Evolutionary conservation across 2,329 filamentous ascomycete species (phyloP), one percentile per base, ranked within the genome.

Genomic region (Curvularia lunata): DNA sequence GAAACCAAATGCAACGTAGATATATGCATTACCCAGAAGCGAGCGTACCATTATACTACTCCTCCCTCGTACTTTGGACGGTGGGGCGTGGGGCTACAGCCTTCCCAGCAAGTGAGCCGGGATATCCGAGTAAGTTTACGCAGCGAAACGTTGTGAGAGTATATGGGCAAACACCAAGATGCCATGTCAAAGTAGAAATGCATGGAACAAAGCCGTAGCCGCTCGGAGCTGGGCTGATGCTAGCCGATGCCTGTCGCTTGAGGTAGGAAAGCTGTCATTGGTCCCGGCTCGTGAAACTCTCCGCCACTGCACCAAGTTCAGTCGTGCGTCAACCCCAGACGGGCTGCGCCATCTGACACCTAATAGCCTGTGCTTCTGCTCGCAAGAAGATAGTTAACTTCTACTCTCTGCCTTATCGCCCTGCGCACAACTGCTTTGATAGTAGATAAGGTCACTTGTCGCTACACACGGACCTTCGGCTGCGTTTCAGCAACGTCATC

Each of bases 401-500:
- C 34, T 37, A 16, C 32, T 45, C 41, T 25, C 38, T 37, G 45
- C 49, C 46, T 42, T 56, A 21, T 18, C 57, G 49, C 13, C 32
- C 58, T 27, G 43, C 45, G 50, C 55, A 42, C 23, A 21, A 42
- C 42, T 43, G 37, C 43, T 48, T 48, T 52, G 28, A 54, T 40
- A 51, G 25, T 8, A 27, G 54, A 61, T 42, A 49, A 51, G 61
- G 25, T 48, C 56, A 62, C 32, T 60, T 47, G 54, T 56, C 54
- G 54, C 61, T 19, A 54, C 63, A 63, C 64, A 65, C 61, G 54
- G 67, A 58, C 60, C 64, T 38, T 41, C 42, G 43, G 42, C 59
- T 61, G 67, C 71, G 66, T 63, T 64, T 61, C 59, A 56, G 48
- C 54, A 56, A 72, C 72, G 69, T 73, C 71, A 73, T 73, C 59